Evolutionary conservation across 495 filamentous ascomycete species (phyloP).

Genomic region (Aspergillus baeticus): DNA sequence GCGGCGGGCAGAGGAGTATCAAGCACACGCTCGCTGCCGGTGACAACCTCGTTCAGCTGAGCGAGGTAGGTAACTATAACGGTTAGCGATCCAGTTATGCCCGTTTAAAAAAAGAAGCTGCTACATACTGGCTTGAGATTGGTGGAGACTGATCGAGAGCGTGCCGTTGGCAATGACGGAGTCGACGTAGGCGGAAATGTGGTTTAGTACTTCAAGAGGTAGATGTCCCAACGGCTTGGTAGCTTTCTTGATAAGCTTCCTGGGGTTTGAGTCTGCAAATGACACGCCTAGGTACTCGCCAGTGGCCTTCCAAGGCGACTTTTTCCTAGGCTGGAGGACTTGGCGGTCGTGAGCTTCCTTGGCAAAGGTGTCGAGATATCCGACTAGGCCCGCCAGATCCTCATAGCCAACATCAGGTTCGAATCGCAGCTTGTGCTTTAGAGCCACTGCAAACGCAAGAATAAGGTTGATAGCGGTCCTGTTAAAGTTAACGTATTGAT

Average conservation of each 20-base stretch:
- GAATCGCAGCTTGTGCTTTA: conserved; percentile 87
- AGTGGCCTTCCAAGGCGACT: conserved; percentile 56
- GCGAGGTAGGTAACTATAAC: conserved; percentile 34
- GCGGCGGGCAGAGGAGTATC: conserved; percentile 82
- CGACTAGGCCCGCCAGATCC: conserved; percentile 52
- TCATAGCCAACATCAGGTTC: conserved; percentile 78
- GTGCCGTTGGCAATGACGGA: conserved; percentile 54
- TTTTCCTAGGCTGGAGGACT: conserved; percentile 37
- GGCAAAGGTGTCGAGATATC: conserved; percentile 57
- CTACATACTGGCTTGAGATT: conserved; percentile 43
- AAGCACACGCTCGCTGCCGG: conserved; percentile 75
- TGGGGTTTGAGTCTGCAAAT: conserved; percentile 69
- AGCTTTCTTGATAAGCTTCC: conserved; percentile 67
- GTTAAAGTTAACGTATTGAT: conserved; percentile 11
- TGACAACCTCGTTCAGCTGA: conserved; percentile 69
- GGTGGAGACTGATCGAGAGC: conserved; percentile 46
- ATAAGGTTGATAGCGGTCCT: conserved; percentile 78
- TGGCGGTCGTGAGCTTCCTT: conserved; percentile 59
- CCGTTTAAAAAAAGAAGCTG: not conserved
- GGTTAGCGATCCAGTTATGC: conserved; percentile 2
- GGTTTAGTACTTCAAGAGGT: conserved; percentile 73
- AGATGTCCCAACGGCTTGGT: conserved; percentile 68
- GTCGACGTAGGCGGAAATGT: conserved; percentile 66
- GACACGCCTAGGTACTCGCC: conserved; percentile 72
- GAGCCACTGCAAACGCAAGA: conserved; percentile 69